phyloP scores from a whole-genome alignment of 108 stramenopile genomes.

The Pseudonitzschia delicatissima region DNA sequence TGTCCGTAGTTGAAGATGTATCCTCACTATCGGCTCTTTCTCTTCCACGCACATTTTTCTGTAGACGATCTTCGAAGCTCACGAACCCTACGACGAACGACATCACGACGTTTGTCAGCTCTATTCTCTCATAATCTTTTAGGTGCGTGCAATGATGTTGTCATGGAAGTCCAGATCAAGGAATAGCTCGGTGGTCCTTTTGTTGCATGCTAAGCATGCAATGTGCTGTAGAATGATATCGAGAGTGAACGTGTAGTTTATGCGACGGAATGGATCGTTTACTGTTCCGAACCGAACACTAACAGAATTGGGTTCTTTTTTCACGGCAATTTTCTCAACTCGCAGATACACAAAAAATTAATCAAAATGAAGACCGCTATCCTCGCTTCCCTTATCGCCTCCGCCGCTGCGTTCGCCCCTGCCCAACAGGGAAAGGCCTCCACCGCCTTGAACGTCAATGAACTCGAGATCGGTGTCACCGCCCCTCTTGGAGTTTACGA shows the following conservation, averaged over 20 bases:
- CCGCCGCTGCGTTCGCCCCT: constrained; percentile 77
- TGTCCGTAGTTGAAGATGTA: constrained; percentile 9
- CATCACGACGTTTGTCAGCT: neutral
- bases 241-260: too few relatives aligned
- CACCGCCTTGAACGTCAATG: constrained; percentile 68
- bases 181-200: too few relatives aligned
- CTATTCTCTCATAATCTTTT: neutral
- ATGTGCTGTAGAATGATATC: too few relatives aligned
- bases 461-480: constrained; percentile 68
- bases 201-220: neutral
- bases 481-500: constrained; percentile 69
- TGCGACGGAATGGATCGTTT: too few relatives aligned
- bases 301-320: too few relatives aligned
- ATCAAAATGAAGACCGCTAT: constrained; percentile 66
- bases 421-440: constrained; percentile 45
- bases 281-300: too few relatives aligned
- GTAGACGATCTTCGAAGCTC: too few relatives aligned
- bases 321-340: too few relatives aligned
- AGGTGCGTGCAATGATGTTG: neutral
- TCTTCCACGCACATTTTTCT: neutral
- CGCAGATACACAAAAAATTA: constrained; percentile 2
- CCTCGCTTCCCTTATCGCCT: constrained; percentile 54
- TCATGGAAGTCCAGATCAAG: too few relatives aligned
- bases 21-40: constrained; percentile 5
- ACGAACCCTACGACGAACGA: neutral